Evolutionary conservation across 2,329 filamentous ascomycete species (phyloP), one percentile per base, ranked within the genome.

Genomic region (Thielaviopsis cerberus): DNA sequence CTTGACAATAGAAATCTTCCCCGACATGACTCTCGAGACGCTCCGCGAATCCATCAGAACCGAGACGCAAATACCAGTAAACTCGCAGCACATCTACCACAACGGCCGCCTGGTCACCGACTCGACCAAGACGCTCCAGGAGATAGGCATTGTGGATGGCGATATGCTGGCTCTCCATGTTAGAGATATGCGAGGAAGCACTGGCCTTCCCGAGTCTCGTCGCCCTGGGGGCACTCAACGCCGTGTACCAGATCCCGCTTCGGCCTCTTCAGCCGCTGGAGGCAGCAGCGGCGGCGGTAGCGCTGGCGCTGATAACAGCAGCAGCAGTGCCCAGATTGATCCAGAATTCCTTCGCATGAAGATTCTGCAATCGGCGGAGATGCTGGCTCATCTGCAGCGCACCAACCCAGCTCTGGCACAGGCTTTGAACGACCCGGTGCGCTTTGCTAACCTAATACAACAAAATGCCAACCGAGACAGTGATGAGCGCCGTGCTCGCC

Each of bases 81-180:
- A 76, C 51, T 77, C 84, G 53, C 89, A 96, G 69, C 83, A 88
- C 67, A 83, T 97, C 67, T 94, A 92, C 72, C 86, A 91, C 73
- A 94, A 96, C 69, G 92, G 91, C 63, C 80, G 81, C 63, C 79
- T 90, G 50, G 81, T 98, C 58, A 78, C 75, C 63, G 83, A 89
- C 70, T 84, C 90, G 65, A 71, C 78, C 60, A 85, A 89, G 69
- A 95, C 89, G 2, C 79, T 98, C 67, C 81, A 89, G 64, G 78
- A 91, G 65, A 78, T 90, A 30, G 79, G 85, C 50, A 85, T 98
- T 65, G 80, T 76, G 54, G 88, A 97, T 71, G 88, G 88, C 58
- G 92, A 96, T 67, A 90, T 98, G 86, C 74, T 98, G 63, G 88
- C 86, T 27, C 79, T 97, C 64, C 86, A 94, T 67, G 84, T 95